phyloP scores from a whole-genome alignment of 1,284 basidiomycete species.

The Waitea zeae region DNA sequence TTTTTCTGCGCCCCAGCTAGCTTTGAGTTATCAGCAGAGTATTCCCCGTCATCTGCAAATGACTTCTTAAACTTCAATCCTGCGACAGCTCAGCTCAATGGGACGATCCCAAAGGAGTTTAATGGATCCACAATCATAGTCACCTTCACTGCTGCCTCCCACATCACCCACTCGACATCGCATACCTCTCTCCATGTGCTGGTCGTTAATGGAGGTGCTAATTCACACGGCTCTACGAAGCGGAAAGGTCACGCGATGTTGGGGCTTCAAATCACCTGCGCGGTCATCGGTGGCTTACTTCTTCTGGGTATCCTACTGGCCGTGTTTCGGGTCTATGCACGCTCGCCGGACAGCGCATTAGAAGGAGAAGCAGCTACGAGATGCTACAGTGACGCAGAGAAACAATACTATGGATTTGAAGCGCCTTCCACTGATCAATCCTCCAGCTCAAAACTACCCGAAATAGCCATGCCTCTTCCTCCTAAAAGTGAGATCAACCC shows the following conservation, averaged over 20 bases:
- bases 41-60: too few species aligned
- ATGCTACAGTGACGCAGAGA: constrained; percentile 42
- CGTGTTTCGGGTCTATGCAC: constrained; percentile 30
- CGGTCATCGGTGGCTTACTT: constrained; percentile 39
- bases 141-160: constrained; percentile 48
- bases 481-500: too few species aligned
- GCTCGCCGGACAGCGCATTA: constrained; percentile 39
- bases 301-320: constrained; percentile 37
- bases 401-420: constrained; percentile 46
- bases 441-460: too few species aligned
- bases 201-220: constrained; percentile 20
- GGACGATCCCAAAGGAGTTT: too few species aligned
- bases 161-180: constrained; percentile 51
- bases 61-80: too few species aligned
- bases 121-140: constrained; percentile 24
- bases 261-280: constrained; percentile 44
- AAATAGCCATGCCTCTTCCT: too few species aligned
- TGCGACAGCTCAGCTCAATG: too few species aligned
- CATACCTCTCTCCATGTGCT: constrained; percentile 40
- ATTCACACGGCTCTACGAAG: too few species aligned
- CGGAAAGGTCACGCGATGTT: constrained; percentile 30
- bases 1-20: too few species aligned
- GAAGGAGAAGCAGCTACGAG: constrained; percentile 34
- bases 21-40: too few species aligned
- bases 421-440: too few species aligned